Percentiles rank a stretch among this genome's conserved stretches.
These are phyloP conservation scores for Vitellaria paradoxa DNA, from an alignment of 179 eudicot species.

Conservation along the genomic window DNA sequence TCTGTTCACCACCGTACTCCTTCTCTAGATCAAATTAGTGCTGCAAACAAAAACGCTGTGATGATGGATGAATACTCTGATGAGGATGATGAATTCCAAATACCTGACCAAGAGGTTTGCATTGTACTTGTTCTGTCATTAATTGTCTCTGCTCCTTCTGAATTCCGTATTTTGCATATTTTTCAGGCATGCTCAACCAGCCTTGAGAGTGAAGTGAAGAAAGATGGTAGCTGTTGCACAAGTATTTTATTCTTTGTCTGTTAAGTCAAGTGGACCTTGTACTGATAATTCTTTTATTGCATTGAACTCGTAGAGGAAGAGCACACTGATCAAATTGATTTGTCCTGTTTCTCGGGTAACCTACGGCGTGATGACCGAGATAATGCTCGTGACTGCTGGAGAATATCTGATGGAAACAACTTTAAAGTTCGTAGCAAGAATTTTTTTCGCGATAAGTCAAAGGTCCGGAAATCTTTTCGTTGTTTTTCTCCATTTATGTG, in stretches of 20 bases:
- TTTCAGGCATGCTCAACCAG: slow-evolving; percentile 57
- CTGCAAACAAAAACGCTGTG: slow-evolving; percentile 63
- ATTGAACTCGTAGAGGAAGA: slow-evolving; percentile 68
- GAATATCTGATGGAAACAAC: slow-evolving; percentile 87
- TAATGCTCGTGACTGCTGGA: slow-evolving; percentile 92
- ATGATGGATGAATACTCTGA: slow-evolving; percentile 94
- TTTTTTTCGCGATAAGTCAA: slow-evolving; percentile 78
- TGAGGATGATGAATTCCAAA: slow-evolving; percentile 90
- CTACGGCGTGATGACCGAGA: slow-evolving; percentile 75
- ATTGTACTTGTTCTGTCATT: slow-evolving; percentile 5
- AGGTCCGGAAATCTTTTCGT: slow-evolving; percentile 33
- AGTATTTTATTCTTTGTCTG: slow-evolving; percentile 5
- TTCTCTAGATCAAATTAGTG: slow-evolving; percentile 55
- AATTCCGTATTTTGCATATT: slow-evolving; percentile 11
- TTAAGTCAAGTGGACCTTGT: slow-evolving; percentile 10
- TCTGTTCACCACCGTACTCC: slow-evolving; percentile 40
- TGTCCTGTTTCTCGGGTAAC: slow-evolving; percentile 84
- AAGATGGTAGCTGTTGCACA: slow-evolving; percentile 42
- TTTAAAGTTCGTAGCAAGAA: slow-evolving; percentile 91
- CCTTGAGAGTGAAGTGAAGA: slow-evolving; percentile 57
- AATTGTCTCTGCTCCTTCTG: slow-evolving; percentile 8
- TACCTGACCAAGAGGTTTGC: slow-evolving; percentile 77
- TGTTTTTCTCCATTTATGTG: slow-evolving; percentile 1
- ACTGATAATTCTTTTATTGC: slow-evolving; percentile 19
- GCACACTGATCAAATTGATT: slow-evolving; percentile 61